These are phyloP conservation scores for Nothophytophthora sp. DNA, from an alignment of 352 stramenopile genomes.

Conservation along the genomic window DNA sequence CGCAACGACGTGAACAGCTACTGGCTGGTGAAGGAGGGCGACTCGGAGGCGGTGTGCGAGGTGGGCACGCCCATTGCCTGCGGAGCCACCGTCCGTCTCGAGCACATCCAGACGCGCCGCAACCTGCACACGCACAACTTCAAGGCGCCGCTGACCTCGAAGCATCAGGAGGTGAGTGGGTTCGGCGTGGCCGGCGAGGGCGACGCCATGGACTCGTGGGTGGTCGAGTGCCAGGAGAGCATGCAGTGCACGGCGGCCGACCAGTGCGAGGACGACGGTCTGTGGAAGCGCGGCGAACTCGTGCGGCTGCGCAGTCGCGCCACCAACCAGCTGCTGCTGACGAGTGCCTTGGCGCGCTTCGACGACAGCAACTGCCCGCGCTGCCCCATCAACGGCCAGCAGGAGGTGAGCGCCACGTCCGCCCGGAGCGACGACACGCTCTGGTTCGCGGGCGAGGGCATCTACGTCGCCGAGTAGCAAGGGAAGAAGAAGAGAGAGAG, in stretches of 20 bases:
- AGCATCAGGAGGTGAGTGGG: conserved; percentile 73
- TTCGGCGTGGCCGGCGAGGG: conserved; percentile 83
- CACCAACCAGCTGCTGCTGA: conserved; percentile 58
- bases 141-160: conserved; percentile 57
- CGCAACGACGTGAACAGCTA: conserved; percentile 87
- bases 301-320: conserved; percentile 62
- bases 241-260: conserved; percentile 70
- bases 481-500: background rate
- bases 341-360: conserved; percentile 52
- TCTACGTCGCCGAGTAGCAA: conserved; percentile 67
- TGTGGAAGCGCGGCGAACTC: conserved; percentile 79
- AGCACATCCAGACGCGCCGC: conserved; percentile 73
- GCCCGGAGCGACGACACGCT: conserved; percentile 51
- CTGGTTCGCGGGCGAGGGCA: conserved; percentile 83
- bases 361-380: conserved; percentile 80
- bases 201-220: conserved; percentile 68
- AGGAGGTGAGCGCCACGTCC: conserved; percentile 74
- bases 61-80: conserved; percentile 63
- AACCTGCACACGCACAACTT: conserved; percentile 84
- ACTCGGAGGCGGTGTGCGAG: conserved; percentile 43
- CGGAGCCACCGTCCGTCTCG: conserved; percentile 64
- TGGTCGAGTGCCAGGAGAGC: conserved; percentile 74
- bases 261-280: conserved; percentile 68
- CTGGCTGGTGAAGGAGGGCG: conserved; percentile 84
- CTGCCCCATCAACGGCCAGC: conserved; percentile 86